phyloP scores from a whole-genome alignment of 495 filamentous ascomycete species.

The Penicillium malachiteum region DNA sequence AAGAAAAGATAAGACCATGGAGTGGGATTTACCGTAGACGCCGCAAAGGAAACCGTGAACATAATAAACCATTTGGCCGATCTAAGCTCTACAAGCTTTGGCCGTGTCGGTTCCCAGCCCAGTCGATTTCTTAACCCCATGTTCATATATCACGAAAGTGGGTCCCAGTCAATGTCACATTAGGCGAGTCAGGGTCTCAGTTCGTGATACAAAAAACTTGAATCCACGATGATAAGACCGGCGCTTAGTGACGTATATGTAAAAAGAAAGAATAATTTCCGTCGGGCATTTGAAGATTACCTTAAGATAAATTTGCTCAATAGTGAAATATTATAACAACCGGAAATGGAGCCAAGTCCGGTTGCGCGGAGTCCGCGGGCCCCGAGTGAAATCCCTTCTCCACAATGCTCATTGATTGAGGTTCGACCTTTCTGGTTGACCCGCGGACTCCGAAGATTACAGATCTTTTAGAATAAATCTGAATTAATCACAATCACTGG shows the following conservation, averaged over 20 bases:
- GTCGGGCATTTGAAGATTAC: background rate
- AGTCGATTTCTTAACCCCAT: conserved; percentile 11
- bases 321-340: background rate
- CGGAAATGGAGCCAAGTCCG: background rate
- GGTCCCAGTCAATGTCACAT: background rate
- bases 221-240: no score
- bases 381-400: background rate
- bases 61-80: conserved; percentile 28
- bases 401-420: no score
- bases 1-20: background rate
- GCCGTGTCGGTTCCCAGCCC: conserved; percentile 11
- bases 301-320: no score
- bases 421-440: no score
- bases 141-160: background rate
- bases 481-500: no score
- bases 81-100: conserved; percentile 26
- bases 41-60: conserved; percentile 28
- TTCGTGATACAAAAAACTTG: background rate
- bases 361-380: conserved; percentile 20
- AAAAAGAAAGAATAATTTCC: no score
- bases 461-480: no score
- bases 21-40: conserved; percentile 13
- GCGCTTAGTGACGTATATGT: no score
- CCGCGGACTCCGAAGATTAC: no score
- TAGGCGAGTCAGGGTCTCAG: background rate